Conservation (phyloP, 345 rosid genomes). For the Clarkia xantiana region DNA sequence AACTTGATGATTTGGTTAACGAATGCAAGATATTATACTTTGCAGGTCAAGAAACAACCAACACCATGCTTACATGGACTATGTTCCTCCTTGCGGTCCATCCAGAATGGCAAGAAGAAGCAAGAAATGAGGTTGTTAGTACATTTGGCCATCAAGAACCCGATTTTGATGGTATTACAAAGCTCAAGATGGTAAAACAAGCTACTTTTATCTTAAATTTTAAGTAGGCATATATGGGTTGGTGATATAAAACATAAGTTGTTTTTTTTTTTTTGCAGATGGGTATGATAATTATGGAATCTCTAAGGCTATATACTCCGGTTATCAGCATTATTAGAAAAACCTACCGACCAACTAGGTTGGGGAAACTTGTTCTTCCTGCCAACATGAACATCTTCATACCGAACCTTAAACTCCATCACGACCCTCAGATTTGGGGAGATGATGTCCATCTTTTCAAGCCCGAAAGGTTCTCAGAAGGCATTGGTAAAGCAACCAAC, state of each 20-base stretch:
- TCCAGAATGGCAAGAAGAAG: slow-evolving; percentile 30
- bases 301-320: slow-evolving; percentile 7
- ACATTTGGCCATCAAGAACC: slow-evolving; percentile 21
- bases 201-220: no score
- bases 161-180: slow-evolving; percentile 14
- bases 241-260: no score
- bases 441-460: slow-evolving; percentile 22
- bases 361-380: slow-evolving; percentile 15
- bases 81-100: slow-evolving; percentile 23
- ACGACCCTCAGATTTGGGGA: slow-evolving; percentile 17
- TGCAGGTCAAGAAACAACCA: slow-evolving; percentile 22
- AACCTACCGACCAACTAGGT: slow-evolving; percentile 1
- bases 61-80: slow-evolving; percentile 23
- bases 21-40: slow-evolving; percentile 31
- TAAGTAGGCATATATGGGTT: no score
- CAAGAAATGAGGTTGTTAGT: slow-evolving; percentile 18
- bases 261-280: not conserved
- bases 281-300: slow-evolving; percentile 4
- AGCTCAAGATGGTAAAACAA: slow-evolving; percentile 19
- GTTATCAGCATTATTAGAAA: not conserved
- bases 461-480: slow-evolving; percentile 14
- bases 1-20: slow-evolving; percentile 14
- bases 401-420: slow-evolving; percentile 15
- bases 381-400: slow-evolving; percentile 5
- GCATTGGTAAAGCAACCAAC: slow-evolving; percentile 22